These are phyloP conservation scores for Solanum chiquidenum DNA, from an alignment of 257 asterid genomes.

Conservation along the genomic window DNA sequence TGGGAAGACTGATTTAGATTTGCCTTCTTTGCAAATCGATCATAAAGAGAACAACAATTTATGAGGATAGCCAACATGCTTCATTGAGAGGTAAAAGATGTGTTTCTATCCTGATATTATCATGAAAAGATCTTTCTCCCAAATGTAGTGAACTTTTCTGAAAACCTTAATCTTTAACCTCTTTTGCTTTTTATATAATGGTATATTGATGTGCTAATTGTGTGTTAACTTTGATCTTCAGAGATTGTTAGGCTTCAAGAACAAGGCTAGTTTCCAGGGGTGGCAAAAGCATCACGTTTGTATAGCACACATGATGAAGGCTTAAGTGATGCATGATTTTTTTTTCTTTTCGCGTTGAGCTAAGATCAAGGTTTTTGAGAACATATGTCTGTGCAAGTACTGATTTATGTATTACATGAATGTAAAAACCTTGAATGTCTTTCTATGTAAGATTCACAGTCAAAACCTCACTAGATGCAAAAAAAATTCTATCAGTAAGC, in stretches of 20 bases:
- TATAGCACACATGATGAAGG: not conserved
- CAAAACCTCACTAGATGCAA: not conserved
- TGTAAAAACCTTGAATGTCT: not conserved
- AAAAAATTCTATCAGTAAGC: not conserved
- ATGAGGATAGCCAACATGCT: not conserved
- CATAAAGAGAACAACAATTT: conserved; percentile 25
- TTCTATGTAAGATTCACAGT: not conserved
- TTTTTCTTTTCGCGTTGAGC: not conserved
- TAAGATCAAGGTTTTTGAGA: not conserved
- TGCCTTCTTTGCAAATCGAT: conserved; percentile 14
- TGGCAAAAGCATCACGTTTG: not conserved
- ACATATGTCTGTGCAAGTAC: not conserved
- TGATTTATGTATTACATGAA: not conserved
- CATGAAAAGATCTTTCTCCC: not conserved
- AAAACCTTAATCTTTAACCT: not conserved
- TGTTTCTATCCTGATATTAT: not conserved
- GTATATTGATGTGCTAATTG: not conserved
- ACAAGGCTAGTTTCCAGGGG: not conserved
- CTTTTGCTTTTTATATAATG: not conserved
- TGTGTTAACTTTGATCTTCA: not conserved
- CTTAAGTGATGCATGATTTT: not conserved
- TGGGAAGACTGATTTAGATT: conserved; percentile 8
- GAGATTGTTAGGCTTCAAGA: not conserved
- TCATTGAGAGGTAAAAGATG: not conserved
- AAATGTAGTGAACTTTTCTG: not conserved